phyloP scores from a whole-genome alignment of 148 eudicot species.

The Persicaria maculosa region DNA sequence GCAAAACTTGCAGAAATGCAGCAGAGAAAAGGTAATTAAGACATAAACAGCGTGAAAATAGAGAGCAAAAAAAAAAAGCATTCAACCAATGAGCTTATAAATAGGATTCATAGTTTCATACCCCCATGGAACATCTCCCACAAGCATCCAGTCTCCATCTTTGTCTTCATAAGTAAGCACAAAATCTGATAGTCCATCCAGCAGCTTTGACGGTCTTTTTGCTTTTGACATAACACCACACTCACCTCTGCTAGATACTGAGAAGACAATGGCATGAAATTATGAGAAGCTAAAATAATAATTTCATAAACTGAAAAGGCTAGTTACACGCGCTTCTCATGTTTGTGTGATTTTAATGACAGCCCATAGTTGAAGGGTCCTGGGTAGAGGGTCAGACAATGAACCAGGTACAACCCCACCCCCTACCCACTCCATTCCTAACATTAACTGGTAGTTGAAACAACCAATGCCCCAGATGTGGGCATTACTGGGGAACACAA shows the following conservation, averaged over 20 bases:
- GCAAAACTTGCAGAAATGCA: background rate
- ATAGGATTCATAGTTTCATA: constrained; percentile 44
- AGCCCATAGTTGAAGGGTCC: background rate
- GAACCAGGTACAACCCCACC: background rate
- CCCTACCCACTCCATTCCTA: constrained; percentile 3
- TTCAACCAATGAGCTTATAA: background rate
- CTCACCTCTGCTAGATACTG: constrained; percentile 48
- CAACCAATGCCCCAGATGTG: background rate
- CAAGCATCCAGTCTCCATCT: constrained; percentile 98
- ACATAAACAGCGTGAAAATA: background rate
- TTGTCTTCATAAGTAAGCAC: constrained; percentile 95
- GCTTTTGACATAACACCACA: constrained; percentile 35
- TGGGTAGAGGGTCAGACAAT: background rate
- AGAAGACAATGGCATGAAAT: background rate
- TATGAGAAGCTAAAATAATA: background rate
- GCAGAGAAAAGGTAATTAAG: no score
- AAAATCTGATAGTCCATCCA: constrained; percentile 76
- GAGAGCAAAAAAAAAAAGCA: background rate
- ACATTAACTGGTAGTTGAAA: background rate
- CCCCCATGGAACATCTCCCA: constrained; percentile 97
- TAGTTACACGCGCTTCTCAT: background rate
- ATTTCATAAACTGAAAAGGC: background rate
- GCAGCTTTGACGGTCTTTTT: constrained; percentile 38
- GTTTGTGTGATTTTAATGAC: background rate
- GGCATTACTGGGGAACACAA: background rate